These are phyloP conservation scores for Penicillium lividum DNA, from an alignment of 495 filamentous ascomycete genomes.

Conservation along the genomic window DNA sequence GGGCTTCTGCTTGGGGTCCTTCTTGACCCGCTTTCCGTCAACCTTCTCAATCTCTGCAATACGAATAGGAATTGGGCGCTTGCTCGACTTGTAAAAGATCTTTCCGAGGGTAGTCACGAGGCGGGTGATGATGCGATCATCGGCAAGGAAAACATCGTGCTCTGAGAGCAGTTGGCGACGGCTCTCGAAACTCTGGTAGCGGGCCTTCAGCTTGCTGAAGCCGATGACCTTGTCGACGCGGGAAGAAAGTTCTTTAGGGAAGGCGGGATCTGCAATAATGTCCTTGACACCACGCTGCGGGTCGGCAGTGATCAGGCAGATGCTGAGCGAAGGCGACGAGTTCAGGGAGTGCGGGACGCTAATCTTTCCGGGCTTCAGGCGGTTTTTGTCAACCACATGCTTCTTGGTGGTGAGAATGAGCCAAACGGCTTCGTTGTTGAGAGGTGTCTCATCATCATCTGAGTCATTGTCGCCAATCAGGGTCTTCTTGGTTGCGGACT, in stretches of 20 bases:
- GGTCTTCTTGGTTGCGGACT: conserved; percentile 64
- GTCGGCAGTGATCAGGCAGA: conserved; percentile 83
- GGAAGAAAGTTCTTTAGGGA: conserved; percentile 69
- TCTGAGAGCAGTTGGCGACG: conserved; percentile 80
- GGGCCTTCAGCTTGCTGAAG: conserved; percentile 76
- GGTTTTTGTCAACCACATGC: conserved; percentile 72
- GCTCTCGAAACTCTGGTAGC: conserved; percentile 84
- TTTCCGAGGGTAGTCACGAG: conserved; percentile 82
- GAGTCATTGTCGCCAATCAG: conserved; percentile 65
- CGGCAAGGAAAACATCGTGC: conserved; percentile 85
- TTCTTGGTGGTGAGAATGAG: conserved; percentile 88
- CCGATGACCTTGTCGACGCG: conserved; percentile 81
- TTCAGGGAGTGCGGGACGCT: conserved; percentile 69
- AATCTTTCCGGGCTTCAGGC: conserved; percentile 76
- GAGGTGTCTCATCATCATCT: conserved; percentile 38
- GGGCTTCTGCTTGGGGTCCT: conserved; percentile 42
- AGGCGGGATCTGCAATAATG: conserved; percentile 69
- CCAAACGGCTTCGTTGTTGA: conserved; percentile 71
- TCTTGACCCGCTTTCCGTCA: conserved; percentile 66
- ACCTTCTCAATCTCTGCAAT: conserved; percentile 64
- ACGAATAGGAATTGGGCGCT: conserved; percentile 84
- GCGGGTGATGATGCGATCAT: conserved; percentile 76
- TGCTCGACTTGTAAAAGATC: conserved; percentile 79
- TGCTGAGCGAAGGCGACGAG: conserved; percentile 57
- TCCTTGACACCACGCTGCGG: conserved; percentile 92